phyloP scores from a whole-genome alignment of 306 rosid genomes.

The Prinsepia uniflora region DNA sequence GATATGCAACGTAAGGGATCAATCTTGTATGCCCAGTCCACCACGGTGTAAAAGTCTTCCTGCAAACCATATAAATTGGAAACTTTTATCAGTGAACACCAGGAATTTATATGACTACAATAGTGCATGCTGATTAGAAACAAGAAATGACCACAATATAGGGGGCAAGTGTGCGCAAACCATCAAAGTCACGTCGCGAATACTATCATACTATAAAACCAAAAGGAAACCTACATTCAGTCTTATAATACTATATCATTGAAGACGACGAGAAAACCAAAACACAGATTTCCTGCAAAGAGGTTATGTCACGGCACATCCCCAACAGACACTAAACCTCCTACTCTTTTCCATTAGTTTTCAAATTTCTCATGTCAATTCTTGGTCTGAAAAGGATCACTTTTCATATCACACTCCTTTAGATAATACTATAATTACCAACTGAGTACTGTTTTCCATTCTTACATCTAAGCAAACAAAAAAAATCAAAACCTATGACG shows the following conservation, averaged over 20 bases:
- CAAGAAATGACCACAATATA: neutral
- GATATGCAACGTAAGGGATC: conserved; percentile 97
- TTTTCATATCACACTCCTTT: neutral
- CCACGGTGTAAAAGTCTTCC: conserved; percentile 89
- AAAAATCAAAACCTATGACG: neutral
- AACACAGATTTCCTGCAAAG: too few species aligned
- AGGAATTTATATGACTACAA: conserved; percentile 15
- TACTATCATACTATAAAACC: neutral
- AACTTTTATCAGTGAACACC: conserved; percentile 15
- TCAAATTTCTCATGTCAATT: too few species aligned
- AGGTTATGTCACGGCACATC: too few species aligned
- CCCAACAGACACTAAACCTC: too few species aligned
- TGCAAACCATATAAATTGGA: conserved; percentile 38
- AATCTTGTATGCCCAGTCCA: conserved; percentile 96
- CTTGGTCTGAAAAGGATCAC: neutral
- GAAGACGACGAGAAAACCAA: too few species aligned
- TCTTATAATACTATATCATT: too few species aligned
- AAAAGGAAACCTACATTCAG: neutral
- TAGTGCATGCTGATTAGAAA: conserved; percentile 15
- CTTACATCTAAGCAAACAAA: neutral
- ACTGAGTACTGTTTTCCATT: too few species aligned
- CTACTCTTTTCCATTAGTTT: too few species aligned
- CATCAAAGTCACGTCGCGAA: neutral
- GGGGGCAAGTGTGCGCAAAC: neutral
- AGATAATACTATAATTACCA: neutral